Evolutionary conservation across 768 basidiomycete genomes (phyloP).

Genomic region (Zangia roseola): DNA sequence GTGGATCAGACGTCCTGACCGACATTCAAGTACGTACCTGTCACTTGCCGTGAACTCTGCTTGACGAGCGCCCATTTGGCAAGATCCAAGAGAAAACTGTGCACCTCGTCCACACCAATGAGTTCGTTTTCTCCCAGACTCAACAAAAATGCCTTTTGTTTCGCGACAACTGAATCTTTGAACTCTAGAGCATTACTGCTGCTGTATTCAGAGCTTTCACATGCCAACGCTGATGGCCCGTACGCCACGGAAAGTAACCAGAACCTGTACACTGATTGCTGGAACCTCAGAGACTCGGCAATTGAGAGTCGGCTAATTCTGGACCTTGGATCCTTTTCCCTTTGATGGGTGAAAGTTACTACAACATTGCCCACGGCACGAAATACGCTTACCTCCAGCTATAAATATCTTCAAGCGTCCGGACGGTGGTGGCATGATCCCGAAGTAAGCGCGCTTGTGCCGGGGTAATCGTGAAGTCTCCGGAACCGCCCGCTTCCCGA

Average conservation of each 20-base stretch:
- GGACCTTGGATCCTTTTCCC: conserved; percentile 38
- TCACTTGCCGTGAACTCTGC: background rate
- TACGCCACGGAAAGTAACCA: conserved; percentile 21
- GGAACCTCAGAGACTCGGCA: conserved; percentile 33
- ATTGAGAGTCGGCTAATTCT: conserved; percentile 28
- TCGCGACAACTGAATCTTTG: conserved; percentile 4
- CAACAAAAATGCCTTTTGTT: conserved; percentile 8
- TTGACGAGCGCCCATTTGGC: conserved; percentile 14
- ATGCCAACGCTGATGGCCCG: conserved; percentile 1
- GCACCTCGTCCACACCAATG: conserved; percentile 18
- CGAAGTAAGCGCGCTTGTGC: conserved; percentile 24
- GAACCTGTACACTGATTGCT: conserved; percentile 29
- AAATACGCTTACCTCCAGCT: conserved; percentile 35
- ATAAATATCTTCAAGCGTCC: conserved; percentile 37
- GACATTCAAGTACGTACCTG: background rate
- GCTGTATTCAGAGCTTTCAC: background rate
- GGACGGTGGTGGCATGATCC: conserved; percentile 25
- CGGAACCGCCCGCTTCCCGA: conserved; percentile 3
- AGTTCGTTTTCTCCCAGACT: conserved; percentile 15
- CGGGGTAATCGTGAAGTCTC: conserved; percentile 10
- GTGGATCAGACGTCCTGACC: background rate
- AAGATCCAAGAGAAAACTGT: conserved; percentile 19
- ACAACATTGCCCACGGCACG: background rate
- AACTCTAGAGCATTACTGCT: background rate
- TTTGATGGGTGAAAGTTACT: conserved; percentile 7